Evolutionary conservation across 2,329 filamentous ascomycete species (phyloP).

Genomic region (Aspergillus carbonarius): DNA sequence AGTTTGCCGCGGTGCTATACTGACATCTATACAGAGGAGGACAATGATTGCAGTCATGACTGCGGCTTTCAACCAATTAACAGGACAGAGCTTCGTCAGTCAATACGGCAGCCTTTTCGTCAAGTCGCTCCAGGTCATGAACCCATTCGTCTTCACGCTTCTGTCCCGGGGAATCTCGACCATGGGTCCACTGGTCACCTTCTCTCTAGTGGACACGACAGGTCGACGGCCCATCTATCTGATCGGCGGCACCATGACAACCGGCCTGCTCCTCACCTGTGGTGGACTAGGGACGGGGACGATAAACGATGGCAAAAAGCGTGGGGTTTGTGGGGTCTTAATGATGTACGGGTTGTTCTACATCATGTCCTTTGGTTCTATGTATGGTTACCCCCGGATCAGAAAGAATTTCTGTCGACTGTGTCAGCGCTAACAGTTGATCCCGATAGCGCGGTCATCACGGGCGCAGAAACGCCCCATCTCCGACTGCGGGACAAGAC

Average conservation of each 20-base stretch:
- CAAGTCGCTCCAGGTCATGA: background rate
- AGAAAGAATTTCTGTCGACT: background rate
- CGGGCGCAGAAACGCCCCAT: background rate
- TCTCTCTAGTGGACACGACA: background rate
- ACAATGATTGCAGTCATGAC: background rate
- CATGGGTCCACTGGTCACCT: background rate
- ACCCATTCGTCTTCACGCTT: background rate
- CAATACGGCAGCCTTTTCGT: background rate
- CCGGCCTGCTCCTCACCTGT: background rate
- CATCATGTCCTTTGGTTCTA: slow-evolving; percentile 3
- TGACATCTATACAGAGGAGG: background rate
- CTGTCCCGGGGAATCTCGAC: background rate
- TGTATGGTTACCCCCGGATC: background rate
- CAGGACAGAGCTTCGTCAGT: background rate
- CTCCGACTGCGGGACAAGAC: slow-evolving; percentile 8
- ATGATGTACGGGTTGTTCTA: slow-evolving; percentile 3
- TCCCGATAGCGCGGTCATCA: background rate
- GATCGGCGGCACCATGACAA: background rate
- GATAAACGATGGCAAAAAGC: slow-evolving; percentile 2
- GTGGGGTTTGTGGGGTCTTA: background rate
- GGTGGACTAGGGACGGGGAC: background rate
- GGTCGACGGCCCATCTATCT: background rate
- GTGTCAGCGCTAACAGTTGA: background rate
- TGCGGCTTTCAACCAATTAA: background rate
- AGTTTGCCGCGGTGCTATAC: background rate